Base-by-base conservation (phyloP, 495 filamentous ascomycete genomes). In the Penicillium diatomitis region DNA sequence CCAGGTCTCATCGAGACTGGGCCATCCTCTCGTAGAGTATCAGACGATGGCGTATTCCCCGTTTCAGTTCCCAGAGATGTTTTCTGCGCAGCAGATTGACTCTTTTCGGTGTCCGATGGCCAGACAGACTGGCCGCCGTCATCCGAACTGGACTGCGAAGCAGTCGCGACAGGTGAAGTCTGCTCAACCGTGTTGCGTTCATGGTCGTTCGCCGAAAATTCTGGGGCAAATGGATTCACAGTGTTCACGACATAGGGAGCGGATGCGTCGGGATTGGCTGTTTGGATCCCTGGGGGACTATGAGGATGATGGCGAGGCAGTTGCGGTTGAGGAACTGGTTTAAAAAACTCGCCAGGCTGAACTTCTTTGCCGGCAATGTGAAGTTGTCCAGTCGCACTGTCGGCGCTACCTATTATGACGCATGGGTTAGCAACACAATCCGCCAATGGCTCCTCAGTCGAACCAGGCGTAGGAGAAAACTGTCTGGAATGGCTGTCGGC, bases 141-240 rank as follows among this genome's bases (percentile, higher is more conserved):
- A 44, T 54, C 64, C 62, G 63, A 57, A 56, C 53, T 57, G 55
- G 38, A 47, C 37, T 55, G 61, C 64, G 63, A 56, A 65, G 54
- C 55, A 52, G 50, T 51, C 43, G 52, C 56, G 53, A 56, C 20
- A 20, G 20, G 20, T 20, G 20, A 20, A 20, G 20, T 20, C 20
- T 20, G 20, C 20, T 20, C 20, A 20, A 20, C 20, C 20, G 20
- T 20, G 20, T 20, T 20, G n/a, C 34, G 32, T 12, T 64, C 62
- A 34, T 56, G 55, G 20, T 64, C 65, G 42, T 55, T 67, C 28
- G 56, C 48, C 32, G 58, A 56, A 3, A 55, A 52, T 20, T 20
- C 20, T 20, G 20, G 2, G 20, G 20, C 20, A 20, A 20, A 20
- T 20, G 20, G 20, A 20, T 20, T 20, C 20, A 20, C 20, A 20